Conservation (phyloP, 2,329 filamentous ascomycete species). For the Penicillium sp. region DNA sequence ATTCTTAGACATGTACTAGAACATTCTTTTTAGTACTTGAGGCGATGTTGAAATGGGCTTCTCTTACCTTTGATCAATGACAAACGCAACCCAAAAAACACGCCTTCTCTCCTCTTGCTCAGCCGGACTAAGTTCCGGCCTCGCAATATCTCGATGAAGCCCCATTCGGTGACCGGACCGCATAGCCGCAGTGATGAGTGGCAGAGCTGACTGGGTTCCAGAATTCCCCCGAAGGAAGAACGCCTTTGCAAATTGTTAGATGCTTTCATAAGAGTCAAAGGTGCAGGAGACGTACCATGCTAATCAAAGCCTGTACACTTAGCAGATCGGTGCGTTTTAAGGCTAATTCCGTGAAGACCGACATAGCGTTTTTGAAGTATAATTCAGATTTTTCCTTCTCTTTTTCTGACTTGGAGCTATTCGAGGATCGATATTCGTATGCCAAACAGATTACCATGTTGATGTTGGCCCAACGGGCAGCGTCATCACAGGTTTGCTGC, state of each 20-base stretch:
- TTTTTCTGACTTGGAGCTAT: constrained; percentile 79
- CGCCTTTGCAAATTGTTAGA: constrained; percentile 43
- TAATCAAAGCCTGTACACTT: constrained; percentile 86
- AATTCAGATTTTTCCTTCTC: constrained; percentile 90
- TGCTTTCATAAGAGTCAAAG: background rate
- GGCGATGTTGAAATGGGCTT: background rate
- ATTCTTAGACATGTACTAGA: constrained; percentile 62
- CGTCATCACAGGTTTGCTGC: constrained; percentile 83
- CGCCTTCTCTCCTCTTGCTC: constrained; percentile 84
- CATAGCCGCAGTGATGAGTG: constrained; percentile 84
- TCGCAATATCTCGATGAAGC: constrained; percentile 81
- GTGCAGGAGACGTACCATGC: constrained; percentile 59
- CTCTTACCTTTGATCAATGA: constrained; percentile 65
- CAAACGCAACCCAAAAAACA: constrained; percentile 72
- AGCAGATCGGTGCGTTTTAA: constrained; percentile 91
- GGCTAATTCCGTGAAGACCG: constrained; percentile 82
- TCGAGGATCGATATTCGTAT: constrained; percentile 86
- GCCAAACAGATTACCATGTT: constrained; percentile 88
- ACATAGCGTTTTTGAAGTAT: constrained; percentile 93
- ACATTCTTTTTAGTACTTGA: background rate
- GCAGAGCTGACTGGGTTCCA: constrained; percentile 85
- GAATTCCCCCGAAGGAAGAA: constrained; percentile 92
- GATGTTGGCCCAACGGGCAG: constrained; percentile 94
- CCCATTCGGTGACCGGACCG: constrained; percentile 87
- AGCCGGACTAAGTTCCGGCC: constrained; percentile 82